Evolutionary conservation across 129 eudicot species (phyloP), one percentile per base, ranked within the genome.

Genomic region (Saposhnikovia divaricata): DNA sequence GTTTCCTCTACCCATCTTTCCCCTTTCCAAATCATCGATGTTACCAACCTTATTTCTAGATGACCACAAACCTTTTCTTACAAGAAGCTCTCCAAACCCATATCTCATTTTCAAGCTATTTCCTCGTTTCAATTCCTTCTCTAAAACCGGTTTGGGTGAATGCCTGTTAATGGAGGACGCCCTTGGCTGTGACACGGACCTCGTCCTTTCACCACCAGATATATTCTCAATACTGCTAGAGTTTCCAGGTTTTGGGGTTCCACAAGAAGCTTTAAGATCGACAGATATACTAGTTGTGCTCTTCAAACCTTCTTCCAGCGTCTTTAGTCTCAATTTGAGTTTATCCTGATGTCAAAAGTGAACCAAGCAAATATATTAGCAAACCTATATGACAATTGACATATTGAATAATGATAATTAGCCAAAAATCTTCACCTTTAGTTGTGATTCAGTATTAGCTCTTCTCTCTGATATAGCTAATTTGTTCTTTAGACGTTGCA

Each of bases 251-350:
- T 83, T 91, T 50, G 88, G 84, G 74, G 87, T 77, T 82, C 91
- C 89, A 79, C 43, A 80, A 70, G 72, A 16, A 40, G 37, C 25
- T 45, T 81, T 83, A 9, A 81, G 57, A 76, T 77, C 78, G 39
- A 43, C 48, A 14, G 84, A 53, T 78, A 44, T 47, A 80, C 53
- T 80, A n/a, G n/a, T n/a, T 46, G 47, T 82, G 12, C 85, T 83
- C 89, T 91, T 94, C 75, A 95, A 75, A 46, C 97, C 94, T 70
- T 95, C 98, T 87, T 95, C 98, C 18, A 92, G 83, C 57, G 94
- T 95, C 87, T 88, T 92, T 53, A 95, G 83, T 88, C 99, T 87
- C 85, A 92, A 46, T 82, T 88, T 95, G 80, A 95, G 48, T 83
- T 95, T 95, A n/a, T 90, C 97, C 95, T 90, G 83, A 80, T 2